Evolutionary conservation across 371 early-diverging fungal genomes (phyloP), one percentile per base, ranked within the genome.

Genomic region (Mucor ambiguus): DNA sequence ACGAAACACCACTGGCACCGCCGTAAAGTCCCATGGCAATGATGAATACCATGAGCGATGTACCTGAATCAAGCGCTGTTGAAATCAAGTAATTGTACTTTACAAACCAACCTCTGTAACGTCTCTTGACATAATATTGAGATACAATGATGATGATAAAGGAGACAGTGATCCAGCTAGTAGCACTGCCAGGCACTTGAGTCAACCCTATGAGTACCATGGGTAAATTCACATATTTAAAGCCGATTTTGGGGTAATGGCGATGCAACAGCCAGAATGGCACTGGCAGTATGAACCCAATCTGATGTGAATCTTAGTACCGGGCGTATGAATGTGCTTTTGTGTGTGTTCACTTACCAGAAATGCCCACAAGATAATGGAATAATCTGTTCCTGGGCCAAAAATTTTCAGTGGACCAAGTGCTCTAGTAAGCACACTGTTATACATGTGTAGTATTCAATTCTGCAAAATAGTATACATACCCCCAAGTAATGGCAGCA

Each of bases 401-500:
- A 92, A 90, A 85, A 90, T 87, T 54, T 74, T 81, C 28, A 76
- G 60, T 16, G 94, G 93, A 12, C 92, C 92, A 30, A 93, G 82
- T 4, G 88, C 84, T 60, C 37, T 37, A 3, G 37, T 0, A 37
- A 37, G 37, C 37, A 37, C 4, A 8, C 9, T 12, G 14, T 37
- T 37, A 37, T 11, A 37, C 11, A 37, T 12, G 1, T 37, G 37
- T 37, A 11, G 5, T 37, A 12, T 1, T 0, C 11, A 37, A n/a
- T n/a, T n/a, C 6, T 2, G 14, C 11, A 37, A 12, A 4, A 37
- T 37, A 37, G 1, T 0, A 11, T 37, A 37, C 9, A 11, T 37
- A 18, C 93, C 93, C 93, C 92, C 89, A 90, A 49, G 89, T 89
- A 26, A 85, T 83, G 41, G 85, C 89, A 38, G 87, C 86, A 38